Conservation (phyloP, 176 grass and related monocot species). For the Puya raimondii region DNA sequence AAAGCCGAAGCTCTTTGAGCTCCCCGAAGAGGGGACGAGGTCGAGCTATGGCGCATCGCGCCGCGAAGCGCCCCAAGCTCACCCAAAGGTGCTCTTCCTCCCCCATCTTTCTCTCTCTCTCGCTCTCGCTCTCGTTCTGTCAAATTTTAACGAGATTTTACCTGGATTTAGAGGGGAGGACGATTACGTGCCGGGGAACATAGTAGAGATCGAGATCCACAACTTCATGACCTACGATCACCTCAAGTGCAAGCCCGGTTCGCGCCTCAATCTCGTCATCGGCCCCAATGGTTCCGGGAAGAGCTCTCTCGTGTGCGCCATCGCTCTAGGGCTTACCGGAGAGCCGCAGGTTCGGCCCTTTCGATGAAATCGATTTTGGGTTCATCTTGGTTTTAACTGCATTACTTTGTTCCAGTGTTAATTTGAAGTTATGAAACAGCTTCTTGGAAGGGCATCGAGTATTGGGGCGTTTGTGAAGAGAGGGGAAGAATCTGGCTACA, state of each 20-base stretch:
- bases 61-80: slow-evolving; percentile 48
- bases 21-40: background rate
- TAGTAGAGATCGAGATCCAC: slow-evolving; percentile 78
- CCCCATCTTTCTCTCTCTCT: background rate
- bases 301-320: slow-evolving; percentile 84
- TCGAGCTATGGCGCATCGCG: slow-evolving; percentile 18
- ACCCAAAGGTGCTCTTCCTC: slow-evolving; percentile 6
- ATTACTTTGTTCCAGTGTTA: slow-evolving; percentile 1
- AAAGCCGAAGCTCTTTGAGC: background rate
- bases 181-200: slow-evolving; percentile 85
- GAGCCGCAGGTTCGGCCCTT: slow-evolving; percentile 41
- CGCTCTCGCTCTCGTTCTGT: background rate
- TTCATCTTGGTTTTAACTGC: background rate
- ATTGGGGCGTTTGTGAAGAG: slow-evolving; percentile 73
- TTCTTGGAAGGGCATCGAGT: slow-evolving; percentile 80
- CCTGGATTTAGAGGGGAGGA: slow-evolving; percentile 43
- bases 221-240: slow-evolving; percentile 94
- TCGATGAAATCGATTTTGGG: background rate
- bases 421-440: slow-evolving; percentile 30
- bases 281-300: slow-evolving; percentile 89
- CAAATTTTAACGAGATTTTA: background rate
- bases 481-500: slow-evolving; percentile 64
- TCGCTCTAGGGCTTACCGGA: slow-evolving; percentile 60
- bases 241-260: slow-evolving; percentile 58
- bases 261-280: slow-evolving; percentile 85